These are phyloP conservation scores for Saccharomyces jurei DNA, from an alignment of 805 yeast species.

Conservation along the genomic window DNA sequence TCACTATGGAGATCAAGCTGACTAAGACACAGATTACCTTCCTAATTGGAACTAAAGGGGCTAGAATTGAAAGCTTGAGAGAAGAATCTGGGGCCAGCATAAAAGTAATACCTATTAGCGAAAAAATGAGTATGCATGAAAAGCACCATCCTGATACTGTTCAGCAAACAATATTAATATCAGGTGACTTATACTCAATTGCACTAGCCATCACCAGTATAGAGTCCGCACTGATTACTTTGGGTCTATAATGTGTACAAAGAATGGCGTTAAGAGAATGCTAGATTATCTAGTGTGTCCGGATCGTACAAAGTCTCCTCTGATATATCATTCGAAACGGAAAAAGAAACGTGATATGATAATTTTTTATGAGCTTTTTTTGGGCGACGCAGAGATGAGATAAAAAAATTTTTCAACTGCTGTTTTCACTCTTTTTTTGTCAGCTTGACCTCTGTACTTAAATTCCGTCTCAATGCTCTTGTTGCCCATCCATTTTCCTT, in stretches of 20 bases:
- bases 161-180: slow-evolving; percentile 26
- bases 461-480: slow-evolving; percentile 2
- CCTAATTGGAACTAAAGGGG: slow-evolving; percentile 39
- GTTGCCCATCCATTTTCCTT: slow-evolving; percentile 2
- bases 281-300: background rate
- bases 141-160: slow-evolving; percentile 9
- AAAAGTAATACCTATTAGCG: slow-evolving; percentile 32
- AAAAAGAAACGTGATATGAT: background rate
- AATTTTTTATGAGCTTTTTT: slow-evolving; percentile 4
- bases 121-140: slow-evolving; percentile 6
- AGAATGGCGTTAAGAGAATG: background rate
- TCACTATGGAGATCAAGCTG: slow-evolving; percentile 6
- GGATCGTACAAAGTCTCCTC: background rate
- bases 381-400: background rate
- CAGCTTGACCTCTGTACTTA: slow-evolving; percentile 5
- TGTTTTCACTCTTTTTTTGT: background rate
- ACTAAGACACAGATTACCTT: slow-evolving; percentile 33
- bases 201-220: slow-evolving; percentile 22
- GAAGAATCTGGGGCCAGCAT: slow-evolving; percentile 32
- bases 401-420: background rate
- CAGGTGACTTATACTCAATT: slow-evolving; percentile 24
- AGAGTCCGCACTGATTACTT: slow-evolving; percentile 8
- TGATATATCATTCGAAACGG: slow-evolving; percentile 3
- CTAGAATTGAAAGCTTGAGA: slow-evolving; percentile 32
- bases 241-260: background rate